These are phyloP conservation scores for Exophiala viscosa DNA, from an alignment of 2,329 filamentous ascomycete genomes.

Conservation along the genomic window DNA sequence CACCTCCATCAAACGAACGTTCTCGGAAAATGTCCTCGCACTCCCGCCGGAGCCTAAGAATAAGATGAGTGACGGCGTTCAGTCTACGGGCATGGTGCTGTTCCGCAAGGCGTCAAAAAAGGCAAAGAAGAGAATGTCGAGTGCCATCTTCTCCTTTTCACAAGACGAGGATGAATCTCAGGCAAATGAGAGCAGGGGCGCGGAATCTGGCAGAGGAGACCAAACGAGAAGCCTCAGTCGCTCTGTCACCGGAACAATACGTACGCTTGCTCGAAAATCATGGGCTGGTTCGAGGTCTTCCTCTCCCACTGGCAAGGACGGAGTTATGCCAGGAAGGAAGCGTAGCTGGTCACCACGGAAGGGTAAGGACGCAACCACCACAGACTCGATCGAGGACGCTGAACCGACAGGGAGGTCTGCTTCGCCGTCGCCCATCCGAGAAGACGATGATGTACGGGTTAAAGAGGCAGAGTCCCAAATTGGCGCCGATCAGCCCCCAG, in stretches of 20 bases:
- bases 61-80: slow-evolving; percentile 18
- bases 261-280: slow-evolving; percentile 49
- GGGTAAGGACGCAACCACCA: slow-evolving; percentile 6
- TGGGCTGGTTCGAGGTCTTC: slow-evolving; percentile 49
- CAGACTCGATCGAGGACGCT: slow-evolving; percentile 13
- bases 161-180: slow-evolving; percentile 35
- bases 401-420: slow-evolving; percentile 11
- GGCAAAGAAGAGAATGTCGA: slow-evolving; percentile 33
- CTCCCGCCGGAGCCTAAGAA: slow-evolving; percentile 33
- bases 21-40: slow-evolving; percentile 47
- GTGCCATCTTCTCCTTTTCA: slow-evolving; percentile 36
- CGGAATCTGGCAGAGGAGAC: slow-evolving; percentile 31
- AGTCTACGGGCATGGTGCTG: slow-evolving; percentile 25
- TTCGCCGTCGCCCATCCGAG: slow-evolving; percentile 5
- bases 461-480: neutral
- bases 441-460: neutral
- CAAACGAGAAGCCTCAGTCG: slow-evolving; percentile 40
- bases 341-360: slow-evolving; percentile 22
- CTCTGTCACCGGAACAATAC: slow-evolving; percentile 49
- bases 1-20: slow-evolving; percentile 46
- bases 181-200: slow-evolving; percentile 18
- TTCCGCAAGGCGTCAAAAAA: slow-evolving; percentile 28
- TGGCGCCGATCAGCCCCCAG: neutral
- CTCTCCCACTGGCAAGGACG: slow-evolving; percentile 38
- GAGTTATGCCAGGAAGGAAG: slow-evolving; percentile 29